Evolutionary conservation across 2,329 filamentous ascomycete genomes (phyloP).

Genomic region (Venturia nashicola): DNA sequence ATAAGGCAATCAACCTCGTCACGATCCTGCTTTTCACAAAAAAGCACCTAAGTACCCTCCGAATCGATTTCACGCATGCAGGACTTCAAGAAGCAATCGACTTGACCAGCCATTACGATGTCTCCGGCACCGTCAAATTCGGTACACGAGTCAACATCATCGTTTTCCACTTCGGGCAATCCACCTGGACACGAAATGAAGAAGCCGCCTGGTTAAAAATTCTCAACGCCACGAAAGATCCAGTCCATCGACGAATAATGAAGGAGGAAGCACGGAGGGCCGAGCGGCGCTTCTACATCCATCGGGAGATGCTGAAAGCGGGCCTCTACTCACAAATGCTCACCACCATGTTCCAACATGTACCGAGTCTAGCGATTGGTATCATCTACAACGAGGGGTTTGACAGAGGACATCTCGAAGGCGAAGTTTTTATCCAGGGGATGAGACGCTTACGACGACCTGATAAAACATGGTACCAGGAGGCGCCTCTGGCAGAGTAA

Average conservation of each 20-base stretch:
- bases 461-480: too few species aligned
- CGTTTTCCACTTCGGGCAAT: neutral
- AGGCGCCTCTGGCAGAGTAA: neutral
- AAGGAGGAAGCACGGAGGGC: neutral
- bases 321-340: neutral
- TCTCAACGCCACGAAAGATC: neutral
- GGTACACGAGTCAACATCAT: neutral
- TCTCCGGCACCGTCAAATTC: neutral
- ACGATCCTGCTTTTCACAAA: neutral
- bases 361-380: neutral
- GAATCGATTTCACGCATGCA: neutral
- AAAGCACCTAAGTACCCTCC: neutral
- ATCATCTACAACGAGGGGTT: neutral
- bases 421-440: too few species aligned
- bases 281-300: neutral
- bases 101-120: neutral
- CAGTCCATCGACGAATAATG: neutral
- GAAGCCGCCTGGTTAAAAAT: neutral
- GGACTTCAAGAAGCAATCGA: neutral
- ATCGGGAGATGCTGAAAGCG: neutral
- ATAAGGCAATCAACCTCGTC: neutral
- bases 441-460: too few species aligned
- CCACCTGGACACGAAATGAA: neutral
- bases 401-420: too few species aligned
- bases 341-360: neutral